A percentile compares a stretch with the other conserved stretches of the same genome.
Conservation (phyloP, 139 green algal genomes). For the Chlorella sp. region DNA sequence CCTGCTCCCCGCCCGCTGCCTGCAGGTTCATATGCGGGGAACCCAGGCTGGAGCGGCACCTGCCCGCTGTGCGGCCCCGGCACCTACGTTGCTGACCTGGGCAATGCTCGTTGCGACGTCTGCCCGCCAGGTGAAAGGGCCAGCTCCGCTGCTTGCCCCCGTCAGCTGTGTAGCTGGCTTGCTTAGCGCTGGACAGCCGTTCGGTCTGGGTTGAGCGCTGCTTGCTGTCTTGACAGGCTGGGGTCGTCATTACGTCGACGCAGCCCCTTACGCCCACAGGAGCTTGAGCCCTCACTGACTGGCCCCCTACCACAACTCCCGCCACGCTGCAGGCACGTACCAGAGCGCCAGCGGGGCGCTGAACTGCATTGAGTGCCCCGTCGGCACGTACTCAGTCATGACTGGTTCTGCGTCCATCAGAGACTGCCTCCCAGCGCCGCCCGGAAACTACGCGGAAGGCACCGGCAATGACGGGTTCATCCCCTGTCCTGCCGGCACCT, state of each 20-base stretch:
- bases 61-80: background rate
- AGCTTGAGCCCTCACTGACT: too few species aligned
- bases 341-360: background rate
- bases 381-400: slow-evolving; percentile 4
- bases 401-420: background rate
- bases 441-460: slow-evolving; percentile 2
- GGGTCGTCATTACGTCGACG: too few species aligned
- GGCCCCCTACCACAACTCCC: too few species aligned
- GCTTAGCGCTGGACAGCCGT: too few species aligned
- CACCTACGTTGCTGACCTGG: background rate
- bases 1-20: background rate
- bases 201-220: too few species aligned
- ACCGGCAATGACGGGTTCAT: slow-evolving; percentile 9
- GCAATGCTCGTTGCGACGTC: background rate
- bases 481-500: background rate
- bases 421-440: background rate
- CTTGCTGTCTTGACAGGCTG: too few species aligned
- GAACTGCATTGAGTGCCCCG: background rate
- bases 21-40: background rate
- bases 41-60: background rate
- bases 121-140: background rate
- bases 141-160: too few species aligned
- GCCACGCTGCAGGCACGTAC: background rate
- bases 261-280: too few species aligned
- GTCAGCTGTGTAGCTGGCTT: too few species aligned